Evolutionary conservation across 805 yeast species (phyloP), one percentile per base, ranked within the genome.

Genomic region (Candida berthetii): DNA sequence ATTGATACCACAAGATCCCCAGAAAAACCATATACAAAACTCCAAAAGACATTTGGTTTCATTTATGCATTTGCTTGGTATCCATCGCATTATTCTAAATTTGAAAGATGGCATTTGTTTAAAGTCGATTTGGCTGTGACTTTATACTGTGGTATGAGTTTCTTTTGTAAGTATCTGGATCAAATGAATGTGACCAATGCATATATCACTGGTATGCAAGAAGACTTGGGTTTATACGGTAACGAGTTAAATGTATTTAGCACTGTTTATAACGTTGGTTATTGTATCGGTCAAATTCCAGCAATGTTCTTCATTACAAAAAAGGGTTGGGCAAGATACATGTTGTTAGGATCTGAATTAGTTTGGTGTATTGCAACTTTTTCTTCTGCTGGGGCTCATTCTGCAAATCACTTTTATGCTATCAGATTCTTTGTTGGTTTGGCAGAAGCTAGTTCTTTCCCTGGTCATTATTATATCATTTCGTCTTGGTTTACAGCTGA

Each of bases 101-200:
- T 5, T 17, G 49, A 48, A 22, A 41, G 16, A 15, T 18, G 18
- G 17, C 31, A 42, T 5, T 40, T 48, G 7, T 44, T 46, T 17
- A 47, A 47, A 28, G 20, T 47, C 4, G 50, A 47, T 37, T 15
- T 42, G 7, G 28, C 39, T 3, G 38, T 47, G n/a, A 38, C 36
- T 15, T 15, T 35, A 9, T 40, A 35, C 24, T 34, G 35, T 32
- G 45, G 48, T 31, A 14, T 41, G 11, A 38, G 42, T 5, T 46
- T 38, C 14, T 46, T 46, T 18, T 72, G 74, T 40, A 77, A 77
- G 53, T 72, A 68, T 43, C 55, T 80, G 43, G 85, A 80, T 52
- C 74, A 69, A 39, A 61, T 76, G 24, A 80, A 80, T 55, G 58
- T 80, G 39, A 68, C 72, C 41, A 76, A 78, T 50, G 85, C 85